These are phyloP conservation scores for Epichloe festucae DNA, from an alignment of 2,329 filamentous ascomycete genomes.

Conservation along the genomic window DNA sequence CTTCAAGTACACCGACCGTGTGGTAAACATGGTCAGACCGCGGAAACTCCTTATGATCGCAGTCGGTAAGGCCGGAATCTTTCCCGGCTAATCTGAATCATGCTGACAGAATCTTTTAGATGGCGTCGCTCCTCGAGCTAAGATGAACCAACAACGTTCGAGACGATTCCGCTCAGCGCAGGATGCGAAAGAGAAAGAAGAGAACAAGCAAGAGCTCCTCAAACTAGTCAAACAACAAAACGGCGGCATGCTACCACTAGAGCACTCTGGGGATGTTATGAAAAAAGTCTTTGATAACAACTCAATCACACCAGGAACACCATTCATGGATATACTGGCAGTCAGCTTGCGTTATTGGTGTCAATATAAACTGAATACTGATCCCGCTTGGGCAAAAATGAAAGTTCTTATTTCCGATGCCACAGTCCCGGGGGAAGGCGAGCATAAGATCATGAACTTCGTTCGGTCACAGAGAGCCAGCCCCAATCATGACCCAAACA, in stretches of 20 bases:
- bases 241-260: conserved; percentile 47
- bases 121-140: conserved; percentile 91
- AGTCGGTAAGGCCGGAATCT: conserved; percentile 50
- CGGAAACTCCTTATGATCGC: conserved; percentile 95
- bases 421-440: conserved; percentile 87
- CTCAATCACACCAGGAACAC: conserved; percentile 86
- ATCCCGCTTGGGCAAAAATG: conserved; percentile 82
- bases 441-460: conserved; percentile 99
- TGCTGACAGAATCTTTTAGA: conserved; percentile 39
- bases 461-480: conserved; percentile 85
- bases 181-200: conserved; percentile 87
- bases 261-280: conserved; percentile 46
- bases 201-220: conserved; percentile 77
- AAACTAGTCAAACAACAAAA: conserved; percentile 74
- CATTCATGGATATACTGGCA: conserved; percentile 96
- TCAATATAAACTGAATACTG: conserved; percentile 93
- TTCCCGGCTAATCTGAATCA: background rate
- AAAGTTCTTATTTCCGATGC: conserved; percentile 99
- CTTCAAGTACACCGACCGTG: conserved; percentile 96
- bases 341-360: conserved; percentile 89
- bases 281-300: conserved; percentile 90
- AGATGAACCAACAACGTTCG: conserved; percentile 99
- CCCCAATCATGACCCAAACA: conserved; percentile 89
- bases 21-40: conserved; percentile 96
- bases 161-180: conserved; percentile 88